Evolutionary conservation across 768 basidiomycete genomes (phyloP).

Genomic region (Lactifluus echinatus): DNA sequence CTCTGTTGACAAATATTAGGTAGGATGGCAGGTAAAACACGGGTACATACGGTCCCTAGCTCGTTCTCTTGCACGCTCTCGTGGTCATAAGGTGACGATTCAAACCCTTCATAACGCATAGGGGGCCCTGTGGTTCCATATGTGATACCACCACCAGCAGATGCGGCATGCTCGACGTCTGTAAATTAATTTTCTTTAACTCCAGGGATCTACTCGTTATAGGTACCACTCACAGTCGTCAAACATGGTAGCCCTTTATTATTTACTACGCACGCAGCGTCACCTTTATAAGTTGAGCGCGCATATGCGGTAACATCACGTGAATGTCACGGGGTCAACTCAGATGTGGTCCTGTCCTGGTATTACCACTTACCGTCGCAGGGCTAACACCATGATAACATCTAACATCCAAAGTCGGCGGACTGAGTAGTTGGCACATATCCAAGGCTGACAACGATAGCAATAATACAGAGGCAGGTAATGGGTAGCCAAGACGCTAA

Average conservation of each 20-base stretch:
- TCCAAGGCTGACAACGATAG: not conserved
- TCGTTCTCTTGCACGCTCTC: conserved; percentile 42
- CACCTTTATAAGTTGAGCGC: too few species aligned
- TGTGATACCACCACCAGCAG: conserved; percentile 34
- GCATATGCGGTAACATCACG: too few species aligned
- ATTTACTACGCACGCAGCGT: too few species aligned
- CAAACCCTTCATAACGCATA: conserved; percentile 83
- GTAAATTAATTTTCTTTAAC: not conserved
- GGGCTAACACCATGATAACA: too few species aligned
- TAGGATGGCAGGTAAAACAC: not conserved
- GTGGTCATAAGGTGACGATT: conserved; percentile 53
- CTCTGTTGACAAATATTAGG: conserved; percentile 24
- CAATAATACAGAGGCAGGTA: conserved; percentile 5
- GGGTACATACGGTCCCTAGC: conserved; percentile 20
- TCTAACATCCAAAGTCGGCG: too few species aligned
- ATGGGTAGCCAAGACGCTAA: conserved; percentile 4
- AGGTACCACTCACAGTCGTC: conserved; percentile 32
- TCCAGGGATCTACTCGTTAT: not conserved
- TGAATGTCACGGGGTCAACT: too few species aligned
- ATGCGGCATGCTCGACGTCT: conserved; percentile 84
- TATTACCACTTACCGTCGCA: too few species aligned
- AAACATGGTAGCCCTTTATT: conserved; percentile 25
- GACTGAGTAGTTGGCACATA: too few species aligned
- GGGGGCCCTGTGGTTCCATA: conserved; percentile 38
- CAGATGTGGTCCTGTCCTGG: too few species aligned